phyloP scores from a whole-genome alignment of 2,329 filamentous ascomycete genomes.

The Aulographum hederae region DNA sequence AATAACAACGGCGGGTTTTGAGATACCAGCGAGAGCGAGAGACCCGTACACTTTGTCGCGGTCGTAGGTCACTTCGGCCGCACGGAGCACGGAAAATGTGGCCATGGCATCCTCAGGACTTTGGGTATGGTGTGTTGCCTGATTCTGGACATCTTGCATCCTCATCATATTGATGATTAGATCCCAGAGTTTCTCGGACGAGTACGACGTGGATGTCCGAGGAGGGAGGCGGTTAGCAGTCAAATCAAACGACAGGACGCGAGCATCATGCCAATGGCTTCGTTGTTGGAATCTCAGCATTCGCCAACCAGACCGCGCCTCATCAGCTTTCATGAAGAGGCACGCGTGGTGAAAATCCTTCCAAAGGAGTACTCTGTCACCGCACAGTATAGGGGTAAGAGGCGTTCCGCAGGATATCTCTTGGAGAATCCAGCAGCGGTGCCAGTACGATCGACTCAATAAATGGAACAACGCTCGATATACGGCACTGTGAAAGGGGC shows the following conservation, averaged over 20 bases:
- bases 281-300: too few species aligned
- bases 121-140: neutral
- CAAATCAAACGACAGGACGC: neutral
- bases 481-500: neutral
- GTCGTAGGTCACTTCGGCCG: neutral
- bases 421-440: slow-evolving; percentile 1
- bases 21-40: neutral
- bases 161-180: neutral
- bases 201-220: neutral
- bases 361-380: neutral
- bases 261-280: neutral
- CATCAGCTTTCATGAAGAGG: neutral
- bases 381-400: neutral
- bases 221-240: too few species aligned
- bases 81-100: neutral
- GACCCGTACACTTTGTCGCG: neutral
- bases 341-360: neutral
- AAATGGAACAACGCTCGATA: neutral
- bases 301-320: neutral
- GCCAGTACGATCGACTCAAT: neutral
- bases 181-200: neutral
- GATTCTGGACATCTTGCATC: neutral
- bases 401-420: neutral
- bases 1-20: neutral
- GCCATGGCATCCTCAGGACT: neutral